Evolutionary conservation across 768 basidiomycete species (phyloP).

Genomic region (Cystobasidiopsis lactophilus): DNA sequence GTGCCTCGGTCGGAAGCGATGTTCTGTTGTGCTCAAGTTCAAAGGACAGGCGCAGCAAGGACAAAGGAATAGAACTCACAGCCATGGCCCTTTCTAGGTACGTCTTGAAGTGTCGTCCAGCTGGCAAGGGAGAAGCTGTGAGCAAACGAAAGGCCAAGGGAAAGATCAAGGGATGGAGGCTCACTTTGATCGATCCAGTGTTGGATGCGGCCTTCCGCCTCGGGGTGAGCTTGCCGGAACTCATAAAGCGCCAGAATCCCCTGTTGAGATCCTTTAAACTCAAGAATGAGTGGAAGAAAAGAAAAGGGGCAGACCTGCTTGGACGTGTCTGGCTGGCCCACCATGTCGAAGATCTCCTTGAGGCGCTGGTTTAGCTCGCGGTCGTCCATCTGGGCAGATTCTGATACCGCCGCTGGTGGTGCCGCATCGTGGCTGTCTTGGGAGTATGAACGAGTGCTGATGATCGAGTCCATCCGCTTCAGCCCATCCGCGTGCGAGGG

Average conservation of each 20-base stretch:
- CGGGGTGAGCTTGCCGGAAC: constrained; percentile 70
- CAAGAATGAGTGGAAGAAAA: not conserved
- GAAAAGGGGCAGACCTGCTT: constrained; percentile 1
- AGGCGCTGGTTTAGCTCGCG: constrained; percentile 13
- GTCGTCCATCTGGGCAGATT: constrained; percentile 8
- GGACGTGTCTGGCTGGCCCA: constrained; percentile 17
- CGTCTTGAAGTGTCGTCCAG: constrained; percentile 71
- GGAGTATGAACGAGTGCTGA: not conserved
- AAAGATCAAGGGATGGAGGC: not conserved
- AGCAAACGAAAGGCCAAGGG: not conserved
- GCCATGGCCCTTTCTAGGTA: constrained; percentile 66
- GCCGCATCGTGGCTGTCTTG: not conserved
- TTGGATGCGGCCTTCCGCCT: constrained; percentile 21
- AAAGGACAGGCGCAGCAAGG: too few species aligned
- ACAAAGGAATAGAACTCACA: too few species aligned
- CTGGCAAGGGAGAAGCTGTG: not conserved
- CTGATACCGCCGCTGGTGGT: not conserved
- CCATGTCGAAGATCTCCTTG: constrained; percentile 19
- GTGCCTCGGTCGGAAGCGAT: too few species aligned
- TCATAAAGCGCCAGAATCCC: constrained; percentile 85
- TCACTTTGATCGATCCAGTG: constrained; percentile 30
- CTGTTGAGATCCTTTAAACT: constrained; percentile 37
- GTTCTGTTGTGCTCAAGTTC: too few species aligned
- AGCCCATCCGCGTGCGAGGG: not conserved
- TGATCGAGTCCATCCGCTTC: not conserved